phyloP scores from a whole-genome alignment of 202 grass and related monocot species.

The Zizania palustris region DNA sequence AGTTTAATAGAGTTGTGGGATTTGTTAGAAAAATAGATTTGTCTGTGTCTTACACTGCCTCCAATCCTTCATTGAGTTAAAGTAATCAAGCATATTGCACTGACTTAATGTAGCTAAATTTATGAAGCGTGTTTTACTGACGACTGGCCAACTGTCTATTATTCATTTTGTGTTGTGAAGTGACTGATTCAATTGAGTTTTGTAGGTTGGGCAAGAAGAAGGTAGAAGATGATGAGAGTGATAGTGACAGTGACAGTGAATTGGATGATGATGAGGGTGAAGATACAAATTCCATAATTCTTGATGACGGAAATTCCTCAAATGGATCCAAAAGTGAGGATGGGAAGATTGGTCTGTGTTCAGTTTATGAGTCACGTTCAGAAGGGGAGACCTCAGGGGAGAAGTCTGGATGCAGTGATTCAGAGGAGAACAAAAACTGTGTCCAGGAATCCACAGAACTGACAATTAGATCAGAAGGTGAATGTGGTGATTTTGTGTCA shows the following conservation, averaged over 20 bases:
- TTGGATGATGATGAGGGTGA: conserved; percentile 50
- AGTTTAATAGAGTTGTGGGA: conserved; percentile 15
- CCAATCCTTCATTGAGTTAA: too few species aligned
- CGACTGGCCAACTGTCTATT: background rate
- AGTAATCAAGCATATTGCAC: too few species aligned
- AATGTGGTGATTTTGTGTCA: conserved; percentile 44
- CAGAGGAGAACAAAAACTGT: conserved; percentile 45
- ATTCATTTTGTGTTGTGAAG: conserved; percentile 14
- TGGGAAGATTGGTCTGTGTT: conserved; percentile 44
- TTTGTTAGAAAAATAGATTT: background rate
- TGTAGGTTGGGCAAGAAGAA: conserved; percentile 96
- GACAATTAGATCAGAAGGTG: conserved; percentile 36
- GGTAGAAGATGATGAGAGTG: conserved; percentile 66
- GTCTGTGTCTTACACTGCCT: background rate
- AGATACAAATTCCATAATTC: conserved; percentile 59
- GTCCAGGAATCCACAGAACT: conserved; percentile 29
- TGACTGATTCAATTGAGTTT: conserved; percentile 28
- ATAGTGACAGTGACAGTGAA: conserved; percentile 55
- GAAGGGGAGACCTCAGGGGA: conserved; percentile 64
- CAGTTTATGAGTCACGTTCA: conserved; percentile 52
- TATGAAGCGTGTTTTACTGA: background rate
- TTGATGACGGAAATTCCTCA: conserved; percentile 69
- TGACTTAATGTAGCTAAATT: background rate
- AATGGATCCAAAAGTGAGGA: conserved; percentile 56
- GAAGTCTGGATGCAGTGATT: conserved; percentile 45